Base-by-base conservation (phyloP, 2,329 filamentous ascomycete genomes). In the Coleophoma cylindrospora region DNA sequence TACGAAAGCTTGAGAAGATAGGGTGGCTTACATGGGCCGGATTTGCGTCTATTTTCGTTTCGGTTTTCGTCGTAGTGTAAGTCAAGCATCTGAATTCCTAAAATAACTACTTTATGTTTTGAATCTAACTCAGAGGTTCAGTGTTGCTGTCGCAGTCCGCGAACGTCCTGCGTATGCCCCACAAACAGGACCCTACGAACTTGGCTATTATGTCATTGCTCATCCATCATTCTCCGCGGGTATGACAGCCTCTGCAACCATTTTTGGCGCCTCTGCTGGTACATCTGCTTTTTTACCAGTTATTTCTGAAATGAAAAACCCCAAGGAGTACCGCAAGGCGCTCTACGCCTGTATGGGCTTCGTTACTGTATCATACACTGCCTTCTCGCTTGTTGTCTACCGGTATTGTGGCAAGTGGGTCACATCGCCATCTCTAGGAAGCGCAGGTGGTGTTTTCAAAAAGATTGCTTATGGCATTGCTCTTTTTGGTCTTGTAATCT, bases 241-340 rank as follows among this genome's bases (percentile, higher is more conserved):
- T 8, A 82, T 85, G 57, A 76, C 75, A 0, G 77, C 80, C 36
- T 72, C 75, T 0, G 71, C 73, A 2, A 81, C 77, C 2, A 83
- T 86, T 54, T 82, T 84, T 65, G 75, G 77, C 50, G 79, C 79
- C 2, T 75, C 73, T 7, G 77, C 80, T 0, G 79, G 76, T 15
- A 83, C 80, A 0, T 77, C 75, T 0, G 79, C 79, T 2, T 86
- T 84, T 59, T 66, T 86, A 1, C 80, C 81, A 4, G 79, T 86
- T 50, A 85, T 86, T 48, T 79, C 77, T 0, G 83, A 86, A 66
- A 86, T 86, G 81, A 70, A 68, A 40, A 70, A 73, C 33, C 81
- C 82, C 0, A 70, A 69, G 17, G 78, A 84, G 55, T 86, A 79
- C 63, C 74, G 73, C 52, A 84, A 83, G 62, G 75, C 82, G 0